These are phyloP conservation scores for Thymus quinquecostatus DNA, from an alignment of 257 asterid species.

Conservation along the genomic window DNA sequence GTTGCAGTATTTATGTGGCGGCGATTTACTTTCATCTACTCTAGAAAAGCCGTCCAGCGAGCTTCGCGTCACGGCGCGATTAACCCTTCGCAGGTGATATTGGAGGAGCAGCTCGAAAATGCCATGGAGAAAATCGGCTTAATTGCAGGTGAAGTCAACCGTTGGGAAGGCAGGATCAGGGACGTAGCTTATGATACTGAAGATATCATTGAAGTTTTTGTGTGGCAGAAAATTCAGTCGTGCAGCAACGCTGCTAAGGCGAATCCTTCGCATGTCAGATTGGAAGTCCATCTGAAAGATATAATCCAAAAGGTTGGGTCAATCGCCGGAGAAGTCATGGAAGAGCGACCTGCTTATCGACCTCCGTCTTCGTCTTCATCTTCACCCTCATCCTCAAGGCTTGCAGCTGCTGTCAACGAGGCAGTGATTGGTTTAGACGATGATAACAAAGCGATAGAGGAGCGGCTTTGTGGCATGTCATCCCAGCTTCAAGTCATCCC, in stretches of 20 bases:
- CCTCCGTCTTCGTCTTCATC: neutral
- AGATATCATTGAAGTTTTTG: neutral
- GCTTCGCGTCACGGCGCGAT: neutral
- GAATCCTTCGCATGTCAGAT: too few species aligned
- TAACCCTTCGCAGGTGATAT: neutral
- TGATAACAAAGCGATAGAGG: neutral
- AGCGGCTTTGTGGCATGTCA: neutral
- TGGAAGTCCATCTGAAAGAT: neutral
- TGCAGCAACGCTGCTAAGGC: neutral
- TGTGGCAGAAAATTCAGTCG: neutral
- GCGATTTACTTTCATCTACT: neutral
- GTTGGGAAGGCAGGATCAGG: too few species aligned
- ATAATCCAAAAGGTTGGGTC: neutral
- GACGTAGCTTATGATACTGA: too few species aligned
- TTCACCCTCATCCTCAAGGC: neutral
- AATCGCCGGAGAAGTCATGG: neutral
- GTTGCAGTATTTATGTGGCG: neutral
- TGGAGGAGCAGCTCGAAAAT: neutral
- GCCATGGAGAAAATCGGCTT: neutral
- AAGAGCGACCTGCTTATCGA: neutral
- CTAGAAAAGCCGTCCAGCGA: too few species aligned
- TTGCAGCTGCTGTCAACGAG: neutral
- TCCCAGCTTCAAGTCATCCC: neutral
- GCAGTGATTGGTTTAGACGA: neutral
- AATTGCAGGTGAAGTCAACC: neutral